These are phyloP conservation scores for Venturiaceae sp. DNA, from an alignment of 2,329 filamentous ascomycete species.

Conservation along the genomic window DNA sequence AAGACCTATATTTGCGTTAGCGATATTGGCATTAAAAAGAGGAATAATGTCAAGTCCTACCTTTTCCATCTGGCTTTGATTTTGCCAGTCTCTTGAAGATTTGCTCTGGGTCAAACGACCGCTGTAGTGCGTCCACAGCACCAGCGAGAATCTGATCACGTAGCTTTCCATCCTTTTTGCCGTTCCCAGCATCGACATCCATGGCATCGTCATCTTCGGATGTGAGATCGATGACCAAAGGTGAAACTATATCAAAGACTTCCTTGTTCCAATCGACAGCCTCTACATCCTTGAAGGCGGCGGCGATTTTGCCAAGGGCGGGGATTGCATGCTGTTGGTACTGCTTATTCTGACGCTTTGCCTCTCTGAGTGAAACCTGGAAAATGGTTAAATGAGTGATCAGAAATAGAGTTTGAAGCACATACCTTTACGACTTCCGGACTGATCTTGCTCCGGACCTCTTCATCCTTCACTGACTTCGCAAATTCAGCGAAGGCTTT, in stretches of 20 bases:
- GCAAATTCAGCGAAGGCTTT: slow-evolving; percentile 72
- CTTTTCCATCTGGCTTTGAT: background rate
- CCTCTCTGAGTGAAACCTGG: slow-evolving; percentile 71
- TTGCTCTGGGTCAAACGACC: slow-evolving; percentile 13
- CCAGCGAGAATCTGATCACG: slow-evolving; percentile 12
- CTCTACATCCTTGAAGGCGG: slow-evolving; percentile 54
- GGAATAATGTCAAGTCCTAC: background rate
- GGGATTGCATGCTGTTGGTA: slow-evolving; percentile 71
- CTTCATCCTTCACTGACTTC: slow-evolving; percentile 41
- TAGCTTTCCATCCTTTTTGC: slow-evolving; percentile 13
- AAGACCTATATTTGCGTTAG: background rate
- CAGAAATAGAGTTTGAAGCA: background rate
- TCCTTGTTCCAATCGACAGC: slow-evolving; percentile 49
- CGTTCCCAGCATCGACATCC: slow-evolving; percentile 22
- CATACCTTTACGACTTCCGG: slow-evolving; percentile 39
- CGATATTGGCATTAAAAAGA: background rate
- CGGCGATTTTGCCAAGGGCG: slow-evolving; percentile 63
- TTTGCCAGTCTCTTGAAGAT: background rate
- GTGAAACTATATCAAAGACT: slow-evolving; percentile 53
- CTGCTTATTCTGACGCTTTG: slow-evolving; percentile 78
- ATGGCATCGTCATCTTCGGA: slow-evolving; percentile 16
- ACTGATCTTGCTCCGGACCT: slow-evolving; percentile 1
- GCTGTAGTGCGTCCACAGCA: slow-evolving; percentile 14
- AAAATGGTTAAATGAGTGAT: background rate
- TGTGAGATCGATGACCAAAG: slow-evolving; percentile 30